Base-by-base conservation (phyloP, 2,329 filamentous ascomycete genomes). In the Paracamarosporium sp. region DNA sequence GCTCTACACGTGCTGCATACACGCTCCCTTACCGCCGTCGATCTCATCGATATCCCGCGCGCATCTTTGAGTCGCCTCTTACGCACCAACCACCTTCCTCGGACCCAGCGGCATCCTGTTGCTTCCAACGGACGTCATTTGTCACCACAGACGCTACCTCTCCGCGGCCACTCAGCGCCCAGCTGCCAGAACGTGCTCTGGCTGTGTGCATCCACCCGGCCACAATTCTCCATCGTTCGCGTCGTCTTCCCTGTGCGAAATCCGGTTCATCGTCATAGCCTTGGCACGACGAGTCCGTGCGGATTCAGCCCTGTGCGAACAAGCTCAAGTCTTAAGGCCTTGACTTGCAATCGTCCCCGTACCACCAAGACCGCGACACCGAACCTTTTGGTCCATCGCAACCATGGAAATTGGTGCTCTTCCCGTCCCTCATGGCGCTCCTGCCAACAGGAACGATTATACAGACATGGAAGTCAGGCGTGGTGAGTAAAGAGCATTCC, bases 391-490 rank as follows among this genome's bases (percentile, higher is more conserved):
- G 22, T 28, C 13, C 15, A 20, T 31, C 6, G 22, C 25, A 51
- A 27, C 33, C 17, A 51, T 51, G 48, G 48, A 51, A 17, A 38
- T 38, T 25, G 35, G 25, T 22, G 24, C 48, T 22, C 27, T 51
- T 41, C 27, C 48, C 48, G 31, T 51, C 13, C 48, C 48, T 17
- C 48, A 51, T 31, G 48, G 48, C 36, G 48, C 36, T 41, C 35
- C 48, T 38, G 36, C 25, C 36, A 38, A 31, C 17, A 24, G 35
- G 24, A 17, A 20, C 25, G 48, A 43, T 11, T 33, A 30, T 31
- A 8, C 48, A 20, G 45, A 48, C n/a, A 25, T 51, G 35, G 48
- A 51, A 28, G 48, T 51, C 36, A 41, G 48, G 36, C 48, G 27
- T 41, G 48, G 47, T 50, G 27, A 17, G 47, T 50, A 38, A 27